Percentiles rank a stretch among this genome's conserved stretches.
These are phyloP conservation scores for Microthyrium microscopicum DNA, from an alignment of 2,329 filamentous ascomycete genomes.

Conservation along the genomic window DNA sequence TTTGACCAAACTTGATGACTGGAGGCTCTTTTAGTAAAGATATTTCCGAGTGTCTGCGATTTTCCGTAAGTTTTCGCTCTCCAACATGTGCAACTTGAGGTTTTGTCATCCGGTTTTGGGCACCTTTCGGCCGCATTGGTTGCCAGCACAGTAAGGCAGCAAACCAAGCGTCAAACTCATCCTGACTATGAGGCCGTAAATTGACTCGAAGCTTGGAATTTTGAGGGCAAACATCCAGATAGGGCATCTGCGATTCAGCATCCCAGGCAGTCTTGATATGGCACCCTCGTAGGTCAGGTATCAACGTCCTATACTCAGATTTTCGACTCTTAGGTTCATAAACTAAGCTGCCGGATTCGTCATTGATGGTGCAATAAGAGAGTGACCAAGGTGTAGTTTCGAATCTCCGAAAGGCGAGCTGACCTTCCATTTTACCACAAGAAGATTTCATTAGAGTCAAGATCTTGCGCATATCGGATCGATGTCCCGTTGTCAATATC, in stretches of 20 bases:
- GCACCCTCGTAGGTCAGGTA: conserved; percentile 62
- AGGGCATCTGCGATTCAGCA: conserved; percentile 29
- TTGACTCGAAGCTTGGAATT: conserved; percentile 43
- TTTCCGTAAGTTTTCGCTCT: conserved; percentile 21
- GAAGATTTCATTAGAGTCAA: conserved; percentile 61
- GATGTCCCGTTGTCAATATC: conserved; percentile 25
- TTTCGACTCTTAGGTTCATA: conserved; percentile 54
- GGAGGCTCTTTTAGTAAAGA: conserved; percentile 50
- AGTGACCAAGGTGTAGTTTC: conserved; percentile 46
- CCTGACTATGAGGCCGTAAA: conserved; percentile 44
- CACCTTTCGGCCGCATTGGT: conserved; percentile 46
- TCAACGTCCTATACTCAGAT: conserved; percentile 46
- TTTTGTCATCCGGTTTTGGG: conserved; percentile 37
- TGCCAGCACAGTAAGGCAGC: conserved; percentile 71
- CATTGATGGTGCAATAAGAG: conserved; percentile 64
- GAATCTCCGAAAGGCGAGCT: conserved; percentile 53
- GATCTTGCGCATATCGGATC: conserved; percentile 54
- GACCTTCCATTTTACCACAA: conserved; percentile 64
- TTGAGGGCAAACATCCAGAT: conserved; percentile 34
- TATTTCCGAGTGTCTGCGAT: conserved; percentile 31
- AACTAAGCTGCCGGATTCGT: conserved; percentile 57
- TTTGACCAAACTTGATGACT: conserved; percentile 72
- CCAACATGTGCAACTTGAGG: conserved; percentile 22
- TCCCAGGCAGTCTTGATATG: conserved; percentile 39
- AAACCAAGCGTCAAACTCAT: conserved; percentile 64